These are phyloP conservation scores for Camellia japonica DNA, from an alignment of 148 eudicot species.

Conservation along the genomic window DNA sequence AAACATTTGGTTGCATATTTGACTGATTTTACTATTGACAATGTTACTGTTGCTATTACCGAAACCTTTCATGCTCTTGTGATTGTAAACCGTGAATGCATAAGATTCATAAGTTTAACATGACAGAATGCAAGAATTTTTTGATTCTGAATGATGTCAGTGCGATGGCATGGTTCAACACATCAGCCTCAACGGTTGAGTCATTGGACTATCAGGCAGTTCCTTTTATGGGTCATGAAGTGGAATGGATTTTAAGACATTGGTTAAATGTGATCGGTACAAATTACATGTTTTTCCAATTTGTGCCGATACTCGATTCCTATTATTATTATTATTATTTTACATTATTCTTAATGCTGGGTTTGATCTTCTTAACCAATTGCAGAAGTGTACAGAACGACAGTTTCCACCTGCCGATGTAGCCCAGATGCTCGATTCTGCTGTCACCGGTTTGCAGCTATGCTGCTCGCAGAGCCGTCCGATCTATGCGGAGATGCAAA, in stretches of 20 bases:
- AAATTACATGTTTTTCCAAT: too few species aligned
- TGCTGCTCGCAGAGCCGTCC: conserved; percentile 70
- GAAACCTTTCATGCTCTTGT: too few species aligned
- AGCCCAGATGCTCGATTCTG: conserved; percentile 80
- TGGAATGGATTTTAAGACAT: too few species aligned
- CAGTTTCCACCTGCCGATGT: conserved; percentile 92
- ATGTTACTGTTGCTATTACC: too few species aligned
- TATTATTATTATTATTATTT: background rate
- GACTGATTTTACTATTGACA: too few species aligned
- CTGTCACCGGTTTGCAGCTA: conserved; percentile 77
- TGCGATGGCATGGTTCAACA: background rate
- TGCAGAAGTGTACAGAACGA: conserved; percentile 97
- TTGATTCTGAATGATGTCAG: background rate
- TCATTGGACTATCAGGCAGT: background rate
- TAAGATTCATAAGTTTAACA: too few species aligned
- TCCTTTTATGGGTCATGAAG: background rate
- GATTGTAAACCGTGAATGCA: too few species aligned
- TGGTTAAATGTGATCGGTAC: too few species aligned
- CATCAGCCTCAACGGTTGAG: background rate
- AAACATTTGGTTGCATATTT: too few species aligned
- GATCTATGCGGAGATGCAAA: conserved; percentile 76
- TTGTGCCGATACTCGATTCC: background rate
- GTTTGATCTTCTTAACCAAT: background rate
- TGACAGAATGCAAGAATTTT: too few species aligned
- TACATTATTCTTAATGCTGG: background rate